A percentile compares a stretch with the other conserved stretches of the same genome.
phyloP scores from a whole-genome alignment of 768 basidiomycete genomes.

The Russula lepida region DNA sequence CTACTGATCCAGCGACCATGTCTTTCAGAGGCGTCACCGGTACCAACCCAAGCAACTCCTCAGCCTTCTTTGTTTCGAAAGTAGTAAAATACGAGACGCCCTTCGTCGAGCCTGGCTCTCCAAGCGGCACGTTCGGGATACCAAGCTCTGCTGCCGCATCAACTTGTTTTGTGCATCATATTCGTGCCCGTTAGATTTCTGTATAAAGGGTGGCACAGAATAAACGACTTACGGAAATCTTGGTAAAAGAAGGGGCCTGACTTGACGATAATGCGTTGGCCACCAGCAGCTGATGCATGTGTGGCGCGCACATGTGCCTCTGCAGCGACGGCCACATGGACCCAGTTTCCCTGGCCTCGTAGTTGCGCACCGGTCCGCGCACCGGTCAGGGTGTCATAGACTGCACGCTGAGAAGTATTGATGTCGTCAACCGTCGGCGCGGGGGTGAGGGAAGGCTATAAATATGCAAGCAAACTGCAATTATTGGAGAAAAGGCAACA shows the following conservation, averaged over 20 bases:
- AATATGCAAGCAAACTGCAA: not conserved
- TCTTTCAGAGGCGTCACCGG: not conserved
- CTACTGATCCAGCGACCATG: not conserved
- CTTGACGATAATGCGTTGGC: constrained; percentile 8
- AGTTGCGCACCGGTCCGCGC: not conserved
- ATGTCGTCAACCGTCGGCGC: constrained; percentile 5
- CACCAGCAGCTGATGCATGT: not conserved
- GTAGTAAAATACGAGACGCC: not conserved
- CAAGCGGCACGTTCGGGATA: no score
- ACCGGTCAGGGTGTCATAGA: constrained; percentile 9
- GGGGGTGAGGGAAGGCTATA: constrained; percentile 26
- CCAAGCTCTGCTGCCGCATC: no score
- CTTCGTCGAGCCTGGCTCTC: no score
- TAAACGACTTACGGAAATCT: not conserved
- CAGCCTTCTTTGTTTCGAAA: constrained; percentile 2
- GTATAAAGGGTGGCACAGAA: not conserved
- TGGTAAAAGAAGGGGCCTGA: constrained; percentile 7
- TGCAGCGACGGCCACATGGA: not conserved
- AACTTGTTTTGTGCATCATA: not conserved
- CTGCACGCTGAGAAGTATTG: constrained; percentile 9
- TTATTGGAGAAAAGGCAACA: not conserved
- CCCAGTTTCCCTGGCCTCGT: not conserved
- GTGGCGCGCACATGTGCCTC: constrained; percentile 9
- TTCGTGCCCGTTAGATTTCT: not conserved
- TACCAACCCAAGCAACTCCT: constrained; percentile 4